Percentiles rank a stretch among this genome's conserved stretches.
Conservation (phyloP, 2,329 filamentous ascomycete genomes). For the Alternaria triticimaculans region DNA sequence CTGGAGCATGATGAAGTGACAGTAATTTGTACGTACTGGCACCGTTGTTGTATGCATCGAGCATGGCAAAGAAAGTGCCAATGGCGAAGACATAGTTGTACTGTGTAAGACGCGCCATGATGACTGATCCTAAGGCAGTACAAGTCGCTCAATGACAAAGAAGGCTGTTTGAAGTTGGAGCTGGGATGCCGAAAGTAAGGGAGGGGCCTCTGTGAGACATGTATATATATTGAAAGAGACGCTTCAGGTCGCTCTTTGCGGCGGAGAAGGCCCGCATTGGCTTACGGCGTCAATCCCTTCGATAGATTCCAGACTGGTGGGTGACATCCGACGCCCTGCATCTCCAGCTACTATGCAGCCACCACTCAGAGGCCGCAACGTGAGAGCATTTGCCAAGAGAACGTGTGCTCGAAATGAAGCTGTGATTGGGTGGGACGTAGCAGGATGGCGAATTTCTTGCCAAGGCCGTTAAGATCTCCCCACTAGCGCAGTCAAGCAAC, state of each 20-base stretch:
- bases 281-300: conserved; percentile 1
- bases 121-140: conserved; percentile 14
- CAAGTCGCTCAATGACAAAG: conserved; percentile 20
- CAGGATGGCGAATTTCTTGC: background rate
- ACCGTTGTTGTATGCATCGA: conserved; percentile 81
- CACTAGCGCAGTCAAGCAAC: background rate
- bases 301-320: background rate
- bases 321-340: conserved; percentile 12
- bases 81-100: conserved; percentile 78
- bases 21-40: conserved; percentile 64
- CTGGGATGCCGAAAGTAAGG: conserved; percentile 17
- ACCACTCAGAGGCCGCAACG: conserved; percentile 14
- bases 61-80: conserved; percentile 76
- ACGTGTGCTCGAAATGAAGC: conserved; percentile 20
- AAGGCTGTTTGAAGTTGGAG: conserved; percentile 22
- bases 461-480: background rate
- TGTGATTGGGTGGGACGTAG: conserved; percentile 13
- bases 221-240: conserved; percentile 30
- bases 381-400: conserved; percentile 13
- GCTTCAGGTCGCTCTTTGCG: conserved; percentile 17
- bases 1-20: too few relatives aligned
- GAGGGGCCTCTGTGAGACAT: conserved; percentile 15
- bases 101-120: conserved; percentile 34
- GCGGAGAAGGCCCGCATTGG: conserved; percentile 13
- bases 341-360: conserved; percentile 13